Percentiles rank a stretch among this genome's conserved stretches.
phyloP scores from a whole-genome alignment of 2,329 filamentous ascomycete genomes.

The Colletotrichum australisinense region DNA sequence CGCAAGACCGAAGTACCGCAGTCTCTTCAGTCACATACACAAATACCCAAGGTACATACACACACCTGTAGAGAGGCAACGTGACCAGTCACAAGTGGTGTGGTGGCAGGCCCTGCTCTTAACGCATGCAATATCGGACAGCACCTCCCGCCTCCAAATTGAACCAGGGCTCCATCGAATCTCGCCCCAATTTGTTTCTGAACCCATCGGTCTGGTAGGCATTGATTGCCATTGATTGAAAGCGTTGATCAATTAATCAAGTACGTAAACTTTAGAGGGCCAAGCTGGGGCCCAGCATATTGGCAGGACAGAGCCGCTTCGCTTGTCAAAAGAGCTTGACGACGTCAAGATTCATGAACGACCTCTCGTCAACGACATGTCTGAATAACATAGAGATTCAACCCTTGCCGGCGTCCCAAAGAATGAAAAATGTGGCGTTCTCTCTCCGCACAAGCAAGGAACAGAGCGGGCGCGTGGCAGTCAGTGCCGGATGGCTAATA shows the following conservation, averaged over 20 bases:
- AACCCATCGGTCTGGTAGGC: slow-evolving; percentile 8
- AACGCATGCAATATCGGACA: slow-evolving; percentile 22
- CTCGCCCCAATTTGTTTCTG: slow-evolving; percentile 1
- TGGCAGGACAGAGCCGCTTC: slow-evolving; percentile 48
- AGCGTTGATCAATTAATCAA: slow-evolving; percentile 28
- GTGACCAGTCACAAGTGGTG: slow-evolving; percentile 25
- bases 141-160: slow-evolving; percentile 31
- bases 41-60: too few species aligned
- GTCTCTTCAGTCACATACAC: neutral
- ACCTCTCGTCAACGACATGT: neutral
- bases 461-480: slow-evolving; percentile 21
- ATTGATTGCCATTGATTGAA: slow-evolving; percentile 16
- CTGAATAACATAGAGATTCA: too few species aligned
- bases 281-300: slow-evolving; percentile 25
- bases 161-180: slow-evolving; percentile 4
- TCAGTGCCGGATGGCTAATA: slow-evolving; percentile 24
- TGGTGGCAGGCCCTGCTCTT: slow-evolving; percentile 18
- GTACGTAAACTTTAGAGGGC: neutral
- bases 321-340: slow-evolving; percentile 38
- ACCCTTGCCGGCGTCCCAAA: neutral
- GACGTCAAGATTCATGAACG: neutral
- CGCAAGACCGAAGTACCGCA: neutral
- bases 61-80: slow-evolving; percentile 10
- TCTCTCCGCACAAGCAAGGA: slow-evolving; percentile 13
- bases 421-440: slow-evolving; percentile 2